A percentile compares a stretch with the other conserved stretches of the same genome.
Conservation (phyloP, 1,139 yeast species). For the Suhomyces anneliseae region DNA sequence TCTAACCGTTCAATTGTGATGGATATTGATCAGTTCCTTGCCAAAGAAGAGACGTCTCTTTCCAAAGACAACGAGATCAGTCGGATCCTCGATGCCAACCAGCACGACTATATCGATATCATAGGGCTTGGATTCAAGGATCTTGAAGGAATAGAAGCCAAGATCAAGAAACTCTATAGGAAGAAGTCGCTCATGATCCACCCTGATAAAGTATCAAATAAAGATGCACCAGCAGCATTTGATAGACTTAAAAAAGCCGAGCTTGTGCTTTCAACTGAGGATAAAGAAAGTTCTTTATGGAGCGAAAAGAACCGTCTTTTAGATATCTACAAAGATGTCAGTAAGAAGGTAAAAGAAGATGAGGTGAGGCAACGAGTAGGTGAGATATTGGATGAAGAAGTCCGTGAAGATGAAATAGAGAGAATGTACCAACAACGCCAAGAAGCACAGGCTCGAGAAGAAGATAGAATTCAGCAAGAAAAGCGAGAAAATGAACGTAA, state of each 20-base stretch:
- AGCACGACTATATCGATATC: conserved; percentile 55
- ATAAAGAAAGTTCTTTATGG: conserved; percentile 4
- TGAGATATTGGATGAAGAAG: conserved; percentile 36
- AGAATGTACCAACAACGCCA: conserved; percentile 31
- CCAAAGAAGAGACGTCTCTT: conserved; percentile 37
- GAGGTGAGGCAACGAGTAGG: conserved; percentile 39
- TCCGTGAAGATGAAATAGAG: conserved; percentile 34
- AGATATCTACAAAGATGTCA: conserved; percentile 42
- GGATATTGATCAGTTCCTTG: conserved; percentile 30
- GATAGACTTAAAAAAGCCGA: conserved; percentile 49
- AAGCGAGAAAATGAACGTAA: conserved; percentile 41
- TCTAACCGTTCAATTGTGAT: not conserved
- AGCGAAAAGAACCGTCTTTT: conserved; percentile 38
- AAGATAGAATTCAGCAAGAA: conserved; percentile 32
- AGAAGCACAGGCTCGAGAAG: conserved; percentile 24
- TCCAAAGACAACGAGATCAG: conserved; percentile 54
- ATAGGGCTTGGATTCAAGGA: conserved; percentile 50
- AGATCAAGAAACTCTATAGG: conserved; percentile 50
- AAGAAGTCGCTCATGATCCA: conserved; percentile 64
- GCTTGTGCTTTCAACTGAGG: conserved; percentile 18
- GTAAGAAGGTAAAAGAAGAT: conserved; percentile 16
- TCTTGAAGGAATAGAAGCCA: conserved; percentile 28
- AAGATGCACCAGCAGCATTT: conserved; percentile 62
- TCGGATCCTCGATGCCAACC: conserved; percentile 49
- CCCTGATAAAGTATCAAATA: conserved; percentile 63